Evolutionary conservation across 2,329 filamentous ascomycete genomes (phyloP), one percentile per base, ranked within the genome.

Genomic region (Aureobasidium sp.): DNA sequence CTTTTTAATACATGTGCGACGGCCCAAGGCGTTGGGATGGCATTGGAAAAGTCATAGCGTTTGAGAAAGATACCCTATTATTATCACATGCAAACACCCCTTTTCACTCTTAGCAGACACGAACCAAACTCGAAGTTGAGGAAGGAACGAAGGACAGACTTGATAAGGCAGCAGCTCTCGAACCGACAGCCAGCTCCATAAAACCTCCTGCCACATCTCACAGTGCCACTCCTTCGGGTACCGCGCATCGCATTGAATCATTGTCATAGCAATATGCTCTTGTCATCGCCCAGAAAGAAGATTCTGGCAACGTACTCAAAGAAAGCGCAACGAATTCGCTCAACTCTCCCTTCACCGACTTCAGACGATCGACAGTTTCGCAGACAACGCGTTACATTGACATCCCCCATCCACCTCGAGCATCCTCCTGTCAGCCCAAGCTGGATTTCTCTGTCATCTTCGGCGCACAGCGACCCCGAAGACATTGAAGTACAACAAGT

Each of bases 1-100:
- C 32, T 37, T 62, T 55, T 62, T 60, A 60, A 60, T 60, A 60
- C 34, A 41, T 29, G 32, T 36, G 41, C 41, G 36, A 42, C 27
- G 17, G 12, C 42, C 23, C 41, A 47, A 12, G 32, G 17, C 23
- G 13, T 23, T 34, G 26, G 20, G 55, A 34, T 59, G 32, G 55
- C 55, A 59, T 48, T 47, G 39, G 46, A 50, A 50, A 51, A 50
- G 12, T 39, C 44, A 60, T 60, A 60, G 57, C 57, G 57, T 50
- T 60, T 36, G 42, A 48, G 48, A 58, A 42, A 58, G 55, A 58
- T 58, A 58, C 55, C 55, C 55, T 39, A 58, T 48, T 13, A 29
- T 37, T 53, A 27, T 34, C 47, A 50, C 13, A 37, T 23, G 27
- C 47, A 51, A 36, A 27, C 53, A 57, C 13, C 37, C 32, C 29